Evolutionary conservation across 352 stramenopile genomes (phyloP), one percentile per base, ranked within the genome.

Genomic region (Pseudoperonospora humuli): DNA sequence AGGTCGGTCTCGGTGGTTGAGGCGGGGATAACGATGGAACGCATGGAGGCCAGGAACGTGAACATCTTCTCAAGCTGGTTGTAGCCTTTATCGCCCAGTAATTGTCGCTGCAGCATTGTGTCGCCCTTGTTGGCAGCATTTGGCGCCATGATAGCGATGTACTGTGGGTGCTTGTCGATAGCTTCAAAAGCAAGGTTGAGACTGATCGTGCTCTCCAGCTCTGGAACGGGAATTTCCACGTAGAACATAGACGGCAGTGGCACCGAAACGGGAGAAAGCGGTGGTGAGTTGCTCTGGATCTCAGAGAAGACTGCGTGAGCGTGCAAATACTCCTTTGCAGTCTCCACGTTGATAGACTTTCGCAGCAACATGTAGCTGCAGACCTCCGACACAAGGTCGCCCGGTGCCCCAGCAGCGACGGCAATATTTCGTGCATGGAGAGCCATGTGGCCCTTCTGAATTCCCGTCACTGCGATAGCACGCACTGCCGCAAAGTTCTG

Each of bases 1-100:
- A 66, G 41, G 13, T 50, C 45, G 23, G 27, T 54, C 35, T 61
- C 47, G 21, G 47, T 50, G 25, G 21, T 61, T 19, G 60, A 53
- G 3, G 77, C 64, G 14, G 72, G 66, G 11, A 66, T 71, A 21
- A 91, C 62, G 45, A 91, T 83, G 11, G 74, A 77, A 13, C 74
- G 72, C 74, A 91, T 83, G n/a, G 75, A 84, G 20, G 75, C 60
- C 48, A 91, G 39, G 37, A 91, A 87, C 54, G 74, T 54, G 37
- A 92, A 89, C 76, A 92, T 92, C 40, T 86, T 86, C 57, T 88
- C 66, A 5, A 92, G 67, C 42, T 89, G 77, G 53, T 83, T 86
- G 74, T 88, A 92, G n/a, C 80, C 79, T 39, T 92, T 92, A 57
- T 92, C 73, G 3, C 79, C 79, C 21, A 92, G 57, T 19, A 92